Conservation (phyloP, 768 basidiomycete genomes). For the Suillus brevipes region DNA sequence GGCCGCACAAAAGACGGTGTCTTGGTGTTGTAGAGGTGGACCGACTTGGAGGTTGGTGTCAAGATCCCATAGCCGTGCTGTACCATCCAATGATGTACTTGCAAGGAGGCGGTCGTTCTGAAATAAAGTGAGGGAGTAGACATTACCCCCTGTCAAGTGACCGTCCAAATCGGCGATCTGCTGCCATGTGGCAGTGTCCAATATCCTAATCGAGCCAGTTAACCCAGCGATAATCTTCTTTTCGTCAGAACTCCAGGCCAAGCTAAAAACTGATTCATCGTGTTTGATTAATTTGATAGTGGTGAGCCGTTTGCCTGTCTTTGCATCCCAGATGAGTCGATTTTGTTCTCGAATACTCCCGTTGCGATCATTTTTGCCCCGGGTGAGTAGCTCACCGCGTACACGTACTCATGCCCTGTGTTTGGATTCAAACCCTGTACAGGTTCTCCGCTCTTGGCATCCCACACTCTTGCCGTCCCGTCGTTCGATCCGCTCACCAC, state of each 20-base stretch:
- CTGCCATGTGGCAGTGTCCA: slow-evolving; percentile 2
- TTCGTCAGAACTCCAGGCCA: not conserved
- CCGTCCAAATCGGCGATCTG: not conserved
- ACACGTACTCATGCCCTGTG: accelerated
- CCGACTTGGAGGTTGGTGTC: not conserved
- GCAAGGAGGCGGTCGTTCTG: not conserved
- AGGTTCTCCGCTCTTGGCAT: not conserved
- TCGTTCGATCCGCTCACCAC: slow-evolving; percentile 15
- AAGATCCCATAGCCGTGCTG: slow-evolving; percentile 11
- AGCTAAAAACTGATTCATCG: not conserved
- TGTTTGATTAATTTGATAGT: not conserved
- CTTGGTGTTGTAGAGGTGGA: not conserved
- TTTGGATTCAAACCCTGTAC: not conserved
- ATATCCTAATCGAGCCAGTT: not conserved
- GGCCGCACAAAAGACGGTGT: no score
- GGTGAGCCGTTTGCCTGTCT: not conserved
- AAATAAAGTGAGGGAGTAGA: not conserved
- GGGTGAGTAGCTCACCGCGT: not conserved
- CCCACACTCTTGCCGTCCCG: slow-evolving; percentile 5
- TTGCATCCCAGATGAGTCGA: slow-evolving; percentile 1
- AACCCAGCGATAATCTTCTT: not conserved
- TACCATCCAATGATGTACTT: slow-evolving; percentile 3
- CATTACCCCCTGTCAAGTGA: accelerated
- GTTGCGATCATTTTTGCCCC: not conserved
- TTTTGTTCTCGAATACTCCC: not conserved